These are phyloP conservation scores for Pholiota molesta DNA, from an alignment of 768 basidiomycete genomes.

Conservation along the genomic window DNA sequence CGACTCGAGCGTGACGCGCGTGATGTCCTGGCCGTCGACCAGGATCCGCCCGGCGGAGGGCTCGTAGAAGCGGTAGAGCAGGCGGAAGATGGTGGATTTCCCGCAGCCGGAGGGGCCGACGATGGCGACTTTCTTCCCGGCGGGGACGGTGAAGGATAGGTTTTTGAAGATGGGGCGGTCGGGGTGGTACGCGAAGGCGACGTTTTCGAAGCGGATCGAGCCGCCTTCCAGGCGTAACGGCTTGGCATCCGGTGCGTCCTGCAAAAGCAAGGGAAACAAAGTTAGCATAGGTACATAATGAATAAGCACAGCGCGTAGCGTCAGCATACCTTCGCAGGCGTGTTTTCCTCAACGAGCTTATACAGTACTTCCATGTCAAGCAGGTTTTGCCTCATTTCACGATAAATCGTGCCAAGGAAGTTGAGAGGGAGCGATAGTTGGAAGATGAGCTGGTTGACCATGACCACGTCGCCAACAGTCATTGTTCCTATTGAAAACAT, in stretches of 20 bases:
- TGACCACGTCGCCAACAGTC: constrained; percentile 98
- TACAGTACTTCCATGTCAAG: constrained; percentile 97
- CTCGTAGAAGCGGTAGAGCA: constrained; percentile 94
- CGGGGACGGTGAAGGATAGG: constrained; percentile 89
- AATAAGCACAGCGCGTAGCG: not conserved
- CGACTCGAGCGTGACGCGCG: constrained; percentile 68
- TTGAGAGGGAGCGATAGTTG: constrained; percentile 96
- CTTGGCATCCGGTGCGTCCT: constrained; percentile 73
- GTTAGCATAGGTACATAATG: not conserved
- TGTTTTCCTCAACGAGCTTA: constrained; percentile 83
- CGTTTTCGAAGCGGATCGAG: constrained; percentile 90
- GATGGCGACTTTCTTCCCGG: constrained; percentile 95
- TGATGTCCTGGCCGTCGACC: constrained; percentile 88
- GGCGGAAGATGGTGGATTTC: constrained; percentile 94
- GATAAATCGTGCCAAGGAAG: constrained; percentile 96
- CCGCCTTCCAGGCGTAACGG: constrained; percentile 78
- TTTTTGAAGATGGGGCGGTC: constrained; percentile 89
- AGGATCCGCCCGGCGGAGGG: constrained; percentile 79
- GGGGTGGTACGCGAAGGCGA: constrained; percentile 91
- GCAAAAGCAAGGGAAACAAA: not conserved
- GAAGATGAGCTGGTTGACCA: constrained; percentile 99
- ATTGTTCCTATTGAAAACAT: constrained; percentile 70
- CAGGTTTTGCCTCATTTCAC: constrained; percentile 93
- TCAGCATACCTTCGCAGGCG: constrained; percentile 59
- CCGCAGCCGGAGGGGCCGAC: constrained; percentile 98